Conservation (phyloP, 441 rosid species). For the Pelargonium australe region DNA sequence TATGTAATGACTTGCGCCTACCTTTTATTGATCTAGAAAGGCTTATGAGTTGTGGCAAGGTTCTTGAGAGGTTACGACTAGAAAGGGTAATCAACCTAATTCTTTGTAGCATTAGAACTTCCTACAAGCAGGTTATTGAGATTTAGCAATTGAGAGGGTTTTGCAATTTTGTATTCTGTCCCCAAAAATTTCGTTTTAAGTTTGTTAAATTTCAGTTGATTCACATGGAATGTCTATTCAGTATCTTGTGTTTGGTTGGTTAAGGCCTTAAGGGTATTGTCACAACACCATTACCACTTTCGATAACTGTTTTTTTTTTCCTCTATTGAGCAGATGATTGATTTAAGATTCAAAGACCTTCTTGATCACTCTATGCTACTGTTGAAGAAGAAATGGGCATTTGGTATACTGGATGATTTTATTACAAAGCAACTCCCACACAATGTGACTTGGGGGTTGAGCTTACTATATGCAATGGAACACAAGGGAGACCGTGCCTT, state of each 20-base stretch:
- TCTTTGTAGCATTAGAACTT: too few relatives aligned
- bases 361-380: slow-evolving; percentile 76
- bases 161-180: too few relatives aligned
- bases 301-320: not conserved
- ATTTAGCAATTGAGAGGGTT: too few relatives aligned
- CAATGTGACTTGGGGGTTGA: slow-evolving; percentile 98
- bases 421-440: slow-evolving; percentile 97
- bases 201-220: too few relatives aligned
- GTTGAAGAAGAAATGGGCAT: slow-evolving; percentile 87
- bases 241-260: not conserved
- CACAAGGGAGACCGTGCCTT: slow-evolving; percentile 88
- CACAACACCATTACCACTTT: slow-evolving; percentile 2
- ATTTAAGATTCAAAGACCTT: slow-evolving; percentile 79
- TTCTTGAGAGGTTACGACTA: too few relatives aligned
- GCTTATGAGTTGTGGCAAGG: too few relatives aligned
- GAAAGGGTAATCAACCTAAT: too few relatives aligned
- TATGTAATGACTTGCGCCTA: too few relatives aligned
- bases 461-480: slow-evolving; percentile 90
- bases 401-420: slow-evolving; percentile 88
- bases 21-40: too few relatives aligned
- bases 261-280: not conserved
- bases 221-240: too few relatives aligned
- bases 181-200: too few relatives aligned
- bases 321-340: slow-evolving; percentile 67
- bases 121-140: too few relatives aligned